These are phyloP conservation scores for Allium sativum DNA, from an alignment of 106 monocot genomes.

Conservation along the genomic window DNA sequence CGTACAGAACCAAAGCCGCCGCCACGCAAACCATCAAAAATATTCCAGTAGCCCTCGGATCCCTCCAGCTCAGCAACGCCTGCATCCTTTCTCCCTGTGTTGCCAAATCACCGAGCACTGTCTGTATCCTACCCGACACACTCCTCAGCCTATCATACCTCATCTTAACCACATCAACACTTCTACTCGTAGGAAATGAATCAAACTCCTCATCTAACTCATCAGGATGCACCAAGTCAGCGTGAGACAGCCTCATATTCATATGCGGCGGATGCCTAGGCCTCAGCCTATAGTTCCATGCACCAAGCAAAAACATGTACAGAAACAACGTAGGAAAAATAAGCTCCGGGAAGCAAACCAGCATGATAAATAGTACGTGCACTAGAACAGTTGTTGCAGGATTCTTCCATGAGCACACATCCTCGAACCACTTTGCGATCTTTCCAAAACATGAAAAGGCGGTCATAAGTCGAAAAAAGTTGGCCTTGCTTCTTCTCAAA, in stretches of 20 bases:
- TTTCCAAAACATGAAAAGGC: conserved; percentile 37
- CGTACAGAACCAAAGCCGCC: conserved; percentile 30
- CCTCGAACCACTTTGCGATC: conserved; percentile 43
- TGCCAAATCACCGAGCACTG: conserved; percentile 53
- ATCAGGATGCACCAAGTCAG: conserved; percentile 30
- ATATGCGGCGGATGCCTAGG: conserved; percentile 52
- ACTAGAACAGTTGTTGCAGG: conserved; percentile 48
- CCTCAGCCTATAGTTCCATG: conserved; percentile 52
- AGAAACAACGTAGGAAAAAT: conserved; percentile 54
- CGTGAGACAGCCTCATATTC: conserved; percentile 46
- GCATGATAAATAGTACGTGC: conserved; percentile 47
- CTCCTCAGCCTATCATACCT: conserved; percentile 64
- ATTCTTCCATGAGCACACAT: conserved; percentile 59
- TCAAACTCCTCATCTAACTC: conserved; percentile 84
- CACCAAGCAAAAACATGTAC: conserved; percentile 45
- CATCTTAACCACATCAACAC: conserved; percentile 26
- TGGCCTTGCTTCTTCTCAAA: conserved; percentile 53
- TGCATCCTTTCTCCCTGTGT: conserved; percentile 66
- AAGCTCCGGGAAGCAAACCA: conserved; percentile 50
- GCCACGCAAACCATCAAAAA: conserved; percentile 43
- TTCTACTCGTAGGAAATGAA: conserved; percentile 30
- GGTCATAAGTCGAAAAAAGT: conserved; percentile 46
- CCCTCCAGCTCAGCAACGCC: conserved; percentile 63
- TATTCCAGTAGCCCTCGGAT: conserved; percentile 50
- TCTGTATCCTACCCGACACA: conserved; percentile 49